Conservation (phyloP, 352 stramenopile genomes). For the Pythium utonaiense region DNA sequence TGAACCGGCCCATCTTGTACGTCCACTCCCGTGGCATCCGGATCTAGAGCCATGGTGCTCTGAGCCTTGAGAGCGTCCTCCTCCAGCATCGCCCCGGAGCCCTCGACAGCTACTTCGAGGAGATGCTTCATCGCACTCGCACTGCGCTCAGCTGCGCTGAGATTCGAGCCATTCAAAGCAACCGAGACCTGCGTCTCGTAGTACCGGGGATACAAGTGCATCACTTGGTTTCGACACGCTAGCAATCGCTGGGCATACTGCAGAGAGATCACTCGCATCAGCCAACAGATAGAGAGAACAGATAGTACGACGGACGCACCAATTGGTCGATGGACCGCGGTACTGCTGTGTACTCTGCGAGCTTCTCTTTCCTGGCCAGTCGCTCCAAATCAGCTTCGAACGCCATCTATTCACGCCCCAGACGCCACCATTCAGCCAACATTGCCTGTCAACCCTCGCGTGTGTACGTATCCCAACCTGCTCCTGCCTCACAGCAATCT, state of each 20-base stretch:
- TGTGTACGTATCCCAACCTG: conserved; percentile 21
- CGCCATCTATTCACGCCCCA: neutral
- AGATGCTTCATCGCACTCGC: conserved; percentile 36
- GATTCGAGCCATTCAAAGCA: conserved; percentile 12
- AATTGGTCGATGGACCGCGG: conserved; percentile 12
- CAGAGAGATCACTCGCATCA: neutral
- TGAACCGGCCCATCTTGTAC: neutral
- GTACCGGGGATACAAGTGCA: conserved; percentile 58
- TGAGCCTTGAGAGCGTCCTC: conserved; percentile 9
- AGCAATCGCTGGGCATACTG: conserved; percentile 42
- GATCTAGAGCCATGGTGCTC: neutral
- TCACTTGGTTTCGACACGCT: conserved; percentile 54
- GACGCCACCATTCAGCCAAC: neutral
- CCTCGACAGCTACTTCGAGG: conserved; percentile 36
- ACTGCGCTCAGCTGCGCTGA: conserved; percentile 8
- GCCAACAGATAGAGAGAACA: neutral
- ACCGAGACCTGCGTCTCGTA: conserved; percentile 48
- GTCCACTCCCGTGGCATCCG: neutral
- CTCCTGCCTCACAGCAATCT: conserved; percentile 32
- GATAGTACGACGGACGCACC: conserved; percentile 3
- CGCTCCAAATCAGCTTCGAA: conserved; percentile 16
- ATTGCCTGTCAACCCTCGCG: neutral
- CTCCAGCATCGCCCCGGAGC: conserved; percentile 19
- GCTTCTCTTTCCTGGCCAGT: conserved; percentile 20
- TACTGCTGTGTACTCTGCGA: conserved; percentile 14